These are phyloP conservation scores for Cercophora sp. DNA, from an alignment of 495 filamentous ascomycete genomes.

Conservation along the genomic window DNA sequence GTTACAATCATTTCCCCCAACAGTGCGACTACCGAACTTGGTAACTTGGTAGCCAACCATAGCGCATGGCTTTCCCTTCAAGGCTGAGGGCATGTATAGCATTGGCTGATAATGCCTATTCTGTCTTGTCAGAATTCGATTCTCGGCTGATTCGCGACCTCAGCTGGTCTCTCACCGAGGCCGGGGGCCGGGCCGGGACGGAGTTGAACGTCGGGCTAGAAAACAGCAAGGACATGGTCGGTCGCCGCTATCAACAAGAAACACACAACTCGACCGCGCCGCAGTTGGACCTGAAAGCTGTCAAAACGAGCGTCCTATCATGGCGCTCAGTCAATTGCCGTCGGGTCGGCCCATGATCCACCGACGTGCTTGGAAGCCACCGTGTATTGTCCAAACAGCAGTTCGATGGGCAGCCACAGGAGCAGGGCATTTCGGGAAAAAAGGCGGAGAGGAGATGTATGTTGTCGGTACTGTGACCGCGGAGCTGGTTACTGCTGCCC, in stretches of 20 bases:
- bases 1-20: background rate
- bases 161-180: background rate
- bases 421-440: too few species aligned
- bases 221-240: background rate
- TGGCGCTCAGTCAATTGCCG: background rate
- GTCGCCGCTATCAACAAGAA: background rate
- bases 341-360: constrained; percentile 1
- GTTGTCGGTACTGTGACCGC: too few species aligned
- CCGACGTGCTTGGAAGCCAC: background rate
- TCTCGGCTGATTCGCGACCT: constrained; percentile 11
- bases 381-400: background rate
- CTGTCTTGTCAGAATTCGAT: background rate
- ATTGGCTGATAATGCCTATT: constrained; percentile 9
- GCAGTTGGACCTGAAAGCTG: background rate
- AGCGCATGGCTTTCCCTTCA: background rate
- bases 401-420: too few species aligned
- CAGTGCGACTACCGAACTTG: background rate
- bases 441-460: too few species aligned
- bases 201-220: background rate
- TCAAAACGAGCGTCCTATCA: background rate
- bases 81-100: constrained; percentile 6
- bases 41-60: constrained; percentile 15
- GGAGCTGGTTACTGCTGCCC: too few species aligned
- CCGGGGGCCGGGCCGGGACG: constrained; percentile 1
- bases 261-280: constrained; percentile 1